Evolutionary conservation across 345 rosid species (phyloP), one percentile per base, ranked within the genome.

Genomic region (Linum tenue): DNA sequence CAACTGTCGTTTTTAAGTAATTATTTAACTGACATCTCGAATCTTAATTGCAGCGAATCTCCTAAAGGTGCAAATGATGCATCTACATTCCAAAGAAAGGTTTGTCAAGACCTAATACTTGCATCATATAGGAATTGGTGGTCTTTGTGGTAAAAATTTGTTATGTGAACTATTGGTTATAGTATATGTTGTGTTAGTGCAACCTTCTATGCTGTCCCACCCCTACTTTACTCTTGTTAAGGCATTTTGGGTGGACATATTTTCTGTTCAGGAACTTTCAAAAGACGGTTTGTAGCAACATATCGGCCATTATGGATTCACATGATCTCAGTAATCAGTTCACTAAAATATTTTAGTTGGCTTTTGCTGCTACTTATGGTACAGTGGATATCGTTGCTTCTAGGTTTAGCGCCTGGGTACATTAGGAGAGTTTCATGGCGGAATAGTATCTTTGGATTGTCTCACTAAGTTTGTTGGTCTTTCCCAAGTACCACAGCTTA

Each of bases 51-150:
- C 81, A 94, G 99, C 80, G 99, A 94, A 82, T 86, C 97, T 64
- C 97, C 96, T 17, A 86, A 88, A 79, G 99, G 99, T 62, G 91
- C 95, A 73, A 90, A 86, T 81, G 97, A 90, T 82, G 97, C 96
- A 63, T 90, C 97, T 64, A 91, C 97, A 59, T 94, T 94, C 83
- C 97, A 94, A 76, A 87, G 96, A 78, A 94, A 94, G 99, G 99
- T 90, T 70, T 63, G 78, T 71, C 9, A 41, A 60, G 31, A 50
- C 55, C 4, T 63, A 1, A 1, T 37, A 7, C 55, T 16, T 42
- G 51, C 22, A 37, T 63, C 56, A 53, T 10, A 36, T 37, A 67
- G 43, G 22, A 48, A 15, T 48, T 6, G 53, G 53, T 48, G 53
- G 31, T 22, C 31, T 22, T 22, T 22, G 31, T 22, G 31, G 31